phyloP scores from a whole-genome alignment of 495 filamentous ascomycete species.

The Sordaria brevicollis region DNA sequence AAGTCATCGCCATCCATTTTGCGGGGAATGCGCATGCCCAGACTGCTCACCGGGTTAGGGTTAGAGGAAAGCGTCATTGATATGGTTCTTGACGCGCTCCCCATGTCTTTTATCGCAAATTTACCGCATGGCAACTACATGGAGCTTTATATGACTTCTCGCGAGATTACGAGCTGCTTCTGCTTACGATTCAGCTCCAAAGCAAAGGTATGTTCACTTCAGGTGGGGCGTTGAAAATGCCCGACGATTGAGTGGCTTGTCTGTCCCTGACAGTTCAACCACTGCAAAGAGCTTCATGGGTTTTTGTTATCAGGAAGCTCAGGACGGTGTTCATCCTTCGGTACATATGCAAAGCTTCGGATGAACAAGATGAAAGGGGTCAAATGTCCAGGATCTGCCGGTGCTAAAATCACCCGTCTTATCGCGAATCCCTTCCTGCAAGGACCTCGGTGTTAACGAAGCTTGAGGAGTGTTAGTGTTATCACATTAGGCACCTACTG shows the following conservation, averaged over 20 bases:
- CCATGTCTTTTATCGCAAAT: too few relatives aligned
- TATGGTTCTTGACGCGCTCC: too few relatives aligned
- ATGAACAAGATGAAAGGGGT: neutral
- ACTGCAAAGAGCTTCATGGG: neutral
- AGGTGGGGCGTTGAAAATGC: neutral
- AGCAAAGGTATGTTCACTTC: too few relatives aligned
- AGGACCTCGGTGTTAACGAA: neutral
- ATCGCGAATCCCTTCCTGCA: neutral
- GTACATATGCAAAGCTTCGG: neutral
- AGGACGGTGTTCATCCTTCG: neutral
- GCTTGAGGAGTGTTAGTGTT: neutral
- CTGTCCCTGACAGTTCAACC: neutral
- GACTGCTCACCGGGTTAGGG: neutral
- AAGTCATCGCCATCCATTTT: neutral
- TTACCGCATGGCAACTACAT: neutral
- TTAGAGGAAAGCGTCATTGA: too few relatives aligned
- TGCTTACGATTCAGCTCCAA: neutral
- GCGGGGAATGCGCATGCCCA: neutral
- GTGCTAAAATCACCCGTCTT: neutral
- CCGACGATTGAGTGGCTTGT: neutral
- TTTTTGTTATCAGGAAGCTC: neutral
- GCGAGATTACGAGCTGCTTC: neutral
- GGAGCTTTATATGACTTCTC: neutral
- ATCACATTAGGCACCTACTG: accelerated
- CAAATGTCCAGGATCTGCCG: neutral